A percentile compares a stretch with the other conserved stretches of the same genome.
Conservation (phyloP, 1,139 yeast genomes). For the Barnettozyma hawaiiensis region DNA sequence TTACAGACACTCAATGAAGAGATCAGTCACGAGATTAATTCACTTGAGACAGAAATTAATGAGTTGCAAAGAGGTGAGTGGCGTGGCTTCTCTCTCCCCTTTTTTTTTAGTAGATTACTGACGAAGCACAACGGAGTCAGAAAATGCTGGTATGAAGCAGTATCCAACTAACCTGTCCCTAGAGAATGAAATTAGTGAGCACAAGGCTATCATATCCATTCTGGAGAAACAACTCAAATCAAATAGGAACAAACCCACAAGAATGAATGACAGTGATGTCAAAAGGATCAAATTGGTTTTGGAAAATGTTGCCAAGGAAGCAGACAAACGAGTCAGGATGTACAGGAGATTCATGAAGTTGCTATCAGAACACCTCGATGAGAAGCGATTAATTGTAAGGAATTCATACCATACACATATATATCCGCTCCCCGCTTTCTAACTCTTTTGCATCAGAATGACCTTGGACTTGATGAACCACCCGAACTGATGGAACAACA, state of each 20-base stretch:
- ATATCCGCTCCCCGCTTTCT: background rate
- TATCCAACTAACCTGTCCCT: conserved; percentile 17
- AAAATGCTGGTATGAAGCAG: conserved; percentile 8
- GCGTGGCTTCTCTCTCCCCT: too few relatives aligned
- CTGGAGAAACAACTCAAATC: conserved; percentile 11
- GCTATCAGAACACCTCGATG: conserved; percentile 21
- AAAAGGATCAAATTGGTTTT: conserved; percentile 6
- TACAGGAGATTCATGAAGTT: conserved; percentile 16
- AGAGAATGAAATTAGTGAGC: conserved; percentile 12
- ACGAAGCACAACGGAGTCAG: conserved; percentile 3
- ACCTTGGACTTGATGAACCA: conserved; percentile 18
- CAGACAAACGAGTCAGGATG: conserved; percentile 15
- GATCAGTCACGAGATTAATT: conserved; percentile 2
- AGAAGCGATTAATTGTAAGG: conserved; percentile 17
- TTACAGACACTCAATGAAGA: conserved; percentile 7
- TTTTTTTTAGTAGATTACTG: too few relatives aligned
- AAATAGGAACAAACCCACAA: conserved; percentile 10
- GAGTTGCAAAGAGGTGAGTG: conserved; percentile 11
- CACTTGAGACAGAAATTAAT: conserved; percentile 1
- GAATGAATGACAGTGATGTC: conserved; percentile 12
- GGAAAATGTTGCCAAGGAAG: conserved; percentile 10
- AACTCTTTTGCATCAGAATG: conserved; percentile 7
- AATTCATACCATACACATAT: background rate
- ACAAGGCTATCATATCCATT: conserved; percentile 13
- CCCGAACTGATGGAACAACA: too few relatives aligned